These are phyloP conservation scores for Schizochytrium sp. DNA, from an alignment of 108 stramenopile genomes.

Conservation along the genomic window DNA sequence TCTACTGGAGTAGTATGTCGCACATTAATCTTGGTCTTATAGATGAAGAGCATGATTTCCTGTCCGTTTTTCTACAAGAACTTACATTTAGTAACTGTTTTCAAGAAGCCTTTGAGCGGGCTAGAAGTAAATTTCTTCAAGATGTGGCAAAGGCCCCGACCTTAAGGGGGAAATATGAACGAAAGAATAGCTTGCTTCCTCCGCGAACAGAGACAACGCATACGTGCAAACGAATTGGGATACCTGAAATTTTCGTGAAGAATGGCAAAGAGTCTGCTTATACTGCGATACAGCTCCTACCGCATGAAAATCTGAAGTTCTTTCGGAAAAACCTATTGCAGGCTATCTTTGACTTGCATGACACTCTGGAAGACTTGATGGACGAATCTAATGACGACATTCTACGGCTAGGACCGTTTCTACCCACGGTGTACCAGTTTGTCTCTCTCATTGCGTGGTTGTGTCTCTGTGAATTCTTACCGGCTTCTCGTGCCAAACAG, in stretches of 20 bases:
- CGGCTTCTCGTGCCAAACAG: not conserved
- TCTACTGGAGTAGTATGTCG: not conserved
- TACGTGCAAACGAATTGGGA: not conserved
- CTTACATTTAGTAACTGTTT: not conserved
- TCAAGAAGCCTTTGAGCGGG: not conserved
- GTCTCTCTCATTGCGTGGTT: not conserved
- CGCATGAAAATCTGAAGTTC: not conserved
- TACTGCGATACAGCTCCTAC: not conserved
- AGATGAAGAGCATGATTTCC: not conserved
- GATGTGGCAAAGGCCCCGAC: not conserved
- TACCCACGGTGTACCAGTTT: constrained; percentile 17
- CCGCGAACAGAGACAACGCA: not conserved
- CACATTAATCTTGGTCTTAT: constrained; percentile 32
- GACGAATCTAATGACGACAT: not conserved
- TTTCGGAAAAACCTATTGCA: not conserved
- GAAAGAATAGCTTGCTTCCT: not conserved
- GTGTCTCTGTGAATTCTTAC: not conserved
- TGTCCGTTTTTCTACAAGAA: not conserved
- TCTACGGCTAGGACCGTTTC: not conserved
- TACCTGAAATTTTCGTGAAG: not conserved
- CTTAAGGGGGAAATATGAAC: not conserved
- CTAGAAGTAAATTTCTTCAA: not conserved
- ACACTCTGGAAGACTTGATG: not conserved
- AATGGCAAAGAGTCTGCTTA: not conserved
- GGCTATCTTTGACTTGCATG: not conserved